phyloP scores from a whole-genome alignment of 164 flowering plant genomes.

The Taxillus chinensis region DNA sequence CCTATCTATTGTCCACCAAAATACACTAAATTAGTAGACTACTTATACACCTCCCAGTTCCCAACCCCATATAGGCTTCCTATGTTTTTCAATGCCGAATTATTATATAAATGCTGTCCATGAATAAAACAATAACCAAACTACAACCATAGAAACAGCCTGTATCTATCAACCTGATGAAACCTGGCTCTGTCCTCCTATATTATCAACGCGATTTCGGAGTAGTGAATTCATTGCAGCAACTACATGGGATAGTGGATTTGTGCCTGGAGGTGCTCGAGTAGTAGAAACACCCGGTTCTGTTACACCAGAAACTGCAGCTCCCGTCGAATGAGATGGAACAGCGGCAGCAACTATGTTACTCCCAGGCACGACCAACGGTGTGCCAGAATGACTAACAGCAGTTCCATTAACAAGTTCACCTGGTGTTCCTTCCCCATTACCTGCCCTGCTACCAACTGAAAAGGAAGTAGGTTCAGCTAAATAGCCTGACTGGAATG shows the following conservation, averaged over 20 bases:
- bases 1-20: too few relatives aligned
- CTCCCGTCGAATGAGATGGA: constrained; percentile 21
- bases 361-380: constrained; percentile 21
- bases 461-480: constrained; percentile 39
- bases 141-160: not conserved
- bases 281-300: constrained; percentile 28
- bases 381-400: constrained; percentile 24
- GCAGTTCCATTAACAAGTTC: constrained; percentile 18
- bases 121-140: too few relatives aligned
- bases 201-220: constrained; percentile 28
- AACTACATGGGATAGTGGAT: constrained; percentile 20
- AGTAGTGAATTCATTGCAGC: constrained; percentile 37
- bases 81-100: too few relatives aligned
- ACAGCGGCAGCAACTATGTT: constrained; percentile 30
- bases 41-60: too few relatives aligned
- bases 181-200: constrained; percentile 23
- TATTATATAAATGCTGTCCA: too few relatives aligned
- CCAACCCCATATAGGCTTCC: too few relatives aligned
- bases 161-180: constrained; percentile 30
- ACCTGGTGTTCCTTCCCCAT: constrained; percentile 30
- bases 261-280: constrained; percentile 24
- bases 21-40: too few relatives aligned
- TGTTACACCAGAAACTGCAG: constrained; percentile 16
- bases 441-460: constrained; percentile 42
- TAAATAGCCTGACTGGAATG: constrained; percentile 26